Conservation (phyloP, 2,329 filamentous ascomycete species). For the Diaporthe amygdali region DNA sequence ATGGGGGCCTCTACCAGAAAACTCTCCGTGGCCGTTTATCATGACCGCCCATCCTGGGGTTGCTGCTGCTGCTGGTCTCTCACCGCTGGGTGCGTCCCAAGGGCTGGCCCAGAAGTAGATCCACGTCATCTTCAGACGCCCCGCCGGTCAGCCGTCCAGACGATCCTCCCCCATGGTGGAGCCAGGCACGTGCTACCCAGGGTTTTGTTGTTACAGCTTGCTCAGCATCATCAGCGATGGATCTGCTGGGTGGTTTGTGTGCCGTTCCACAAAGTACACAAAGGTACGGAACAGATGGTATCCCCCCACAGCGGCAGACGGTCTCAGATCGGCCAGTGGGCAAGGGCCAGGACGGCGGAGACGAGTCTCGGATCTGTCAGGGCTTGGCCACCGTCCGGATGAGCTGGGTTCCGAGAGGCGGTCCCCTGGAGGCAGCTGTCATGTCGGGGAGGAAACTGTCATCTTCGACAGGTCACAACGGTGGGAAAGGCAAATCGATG, state of each 20-base stretch:
- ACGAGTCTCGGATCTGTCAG: conserved; percentile 16
- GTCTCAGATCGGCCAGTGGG: not conserved
- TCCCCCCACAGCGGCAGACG: not conserved
- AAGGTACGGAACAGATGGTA: not conserved
- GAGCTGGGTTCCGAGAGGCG: not conserved
- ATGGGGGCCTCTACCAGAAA: not conserved
- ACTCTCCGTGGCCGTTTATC: not conserved
- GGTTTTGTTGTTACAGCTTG: not conserved
- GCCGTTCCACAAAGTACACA: not conserved
- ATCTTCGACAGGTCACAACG: not conserved
- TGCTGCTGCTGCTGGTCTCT: not conserved
- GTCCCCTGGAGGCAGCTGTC: conserved; percentile 12
- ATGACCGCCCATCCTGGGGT: not conserved
- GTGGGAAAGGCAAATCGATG: not conserved
- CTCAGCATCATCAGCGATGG: not conserved
- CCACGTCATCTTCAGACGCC: conserved; percentile 15
- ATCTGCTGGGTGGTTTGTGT: not conserved
- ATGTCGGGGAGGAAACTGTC: not conserved
- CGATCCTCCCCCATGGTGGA: not conserved
- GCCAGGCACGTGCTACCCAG: not conserved
- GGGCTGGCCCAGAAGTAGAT: not conserved
- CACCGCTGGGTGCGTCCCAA: conserved; percentile 1
- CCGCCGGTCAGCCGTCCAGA: not conserved
- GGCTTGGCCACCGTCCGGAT: conserved; percentile 1
- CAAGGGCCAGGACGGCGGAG: not conserved